Conservation (phyloP, 352 stramenopile species). For the Thalassiosira exigua region DNA sequence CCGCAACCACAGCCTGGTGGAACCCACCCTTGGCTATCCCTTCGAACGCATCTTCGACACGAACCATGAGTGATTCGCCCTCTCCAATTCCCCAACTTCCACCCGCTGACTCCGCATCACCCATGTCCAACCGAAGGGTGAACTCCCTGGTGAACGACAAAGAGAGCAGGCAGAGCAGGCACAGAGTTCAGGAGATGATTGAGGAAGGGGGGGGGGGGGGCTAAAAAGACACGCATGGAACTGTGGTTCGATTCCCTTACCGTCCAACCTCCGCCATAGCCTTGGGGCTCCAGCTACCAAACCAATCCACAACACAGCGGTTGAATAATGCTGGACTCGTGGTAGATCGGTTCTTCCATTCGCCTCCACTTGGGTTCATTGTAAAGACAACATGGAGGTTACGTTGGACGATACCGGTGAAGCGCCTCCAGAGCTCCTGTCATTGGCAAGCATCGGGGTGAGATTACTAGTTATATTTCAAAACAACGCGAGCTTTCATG, state of each 20-base stretch:
- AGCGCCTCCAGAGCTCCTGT: slow-evolving; percentile 94
- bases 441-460: no score
- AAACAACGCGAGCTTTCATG: no score
- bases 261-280: slow-evolving; percentile 98
- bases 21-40: slow-evolving; percentile 65
- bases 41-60: slow-evolving; percentile 78
- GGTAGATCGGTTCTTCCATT: slow-evolving; percentile 96
- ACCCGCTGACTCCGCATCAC: slow-evolving; percentile 86
- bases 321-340: slow-evolving; percentile 99
- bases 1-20: slow-evolving; percentile 86
- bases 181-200: no score
- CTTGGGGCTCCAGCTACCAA: slow-evolving; percentile 98
- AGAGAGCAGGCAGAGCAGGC: no score
- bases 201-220: no score
- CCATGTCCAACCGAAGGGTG: slow-evolving; percentile 94
- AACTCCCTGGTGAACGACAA: no score
- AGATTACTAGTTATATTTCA: no score
- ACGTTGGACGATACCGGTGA: slow-evolving; percentile 97
- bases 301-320: slow-evolving; percentile 99
- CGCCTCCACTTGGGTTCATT: slow-evolving; percentile 98
- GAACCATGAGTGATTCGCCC: slow-evolving; percentile 76
- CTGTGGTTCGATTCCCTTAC: no score
- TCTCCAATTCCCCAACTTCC: slow-evolving; percentile 76
- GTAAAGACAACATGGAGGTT: slow-evolving; percentile 99
- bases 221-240: no score